Evolutionary conservation across 2,329 filamentous ascomycete genomes (phyloP).

Genomic region (Ceratocystis albifundus): DNA sequence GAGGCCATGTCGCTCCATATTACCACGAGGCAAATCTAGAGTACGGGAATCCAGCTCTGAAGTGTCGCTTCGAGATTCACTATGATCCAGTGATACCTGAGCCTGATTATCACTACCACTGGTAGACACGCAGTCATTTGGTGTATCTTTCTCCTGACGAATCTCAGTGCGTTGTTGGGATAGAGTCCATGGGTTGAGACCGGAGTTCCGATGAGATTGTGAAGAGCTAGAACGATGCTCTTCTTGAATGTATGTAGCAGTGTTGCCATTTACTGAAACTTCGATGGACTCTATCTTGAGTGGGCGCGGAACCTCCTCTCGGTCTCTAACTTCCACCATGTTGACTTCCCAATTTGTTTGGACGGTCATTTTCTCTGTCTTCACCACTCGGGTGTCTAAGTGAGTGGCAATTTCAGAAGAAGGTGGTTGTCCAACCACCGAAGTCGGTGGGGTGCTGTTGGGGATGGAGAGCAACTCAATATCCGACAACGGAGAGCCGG

Average conservation of each 20-base stretch:
- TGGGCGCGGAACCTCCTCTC: background rate
- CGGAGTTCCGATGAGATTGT: background rate
- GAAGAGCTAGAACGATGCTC: background rate
- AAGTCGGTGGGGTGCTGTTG: conserved; percentile 9
- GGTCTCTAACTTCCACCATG: conserved; percentile 11
- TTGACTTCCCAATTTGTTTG: conserved; percentile 16
- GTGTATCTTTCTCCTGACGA: background rate
- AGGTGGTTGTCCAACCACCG: background rate
- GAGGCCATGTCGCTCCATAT: background rate
- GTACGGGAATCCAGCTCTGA: background rate
- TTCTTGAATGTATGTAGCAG: background rate
- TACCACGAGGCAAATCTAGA: background rate
- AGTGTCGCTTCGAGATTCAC: background rate
- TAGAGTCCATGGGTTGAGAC: conserved; percentile 12
- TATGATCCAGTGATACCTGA: background rate
- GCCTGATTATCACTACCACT: background rate
- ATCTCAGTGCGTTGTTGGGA: conserved; percentile 2
- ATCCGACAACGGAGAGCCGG: background rate
- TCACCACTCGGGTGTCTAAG: background rate
- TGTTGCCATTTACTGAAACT: background rate
- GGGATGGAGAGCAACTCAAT: background rate
- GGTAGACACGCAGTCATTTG: background rate
- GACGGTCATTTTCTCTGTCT: background rate
- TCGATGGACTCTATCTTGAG: background rate
- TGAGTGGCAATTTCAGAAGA: background rate